These are phyloP conservation scores for Trametes versicolor DNA, from an alignment of 1,284 basidiomycete genomes.

Conservation along the genomic window DNA sequence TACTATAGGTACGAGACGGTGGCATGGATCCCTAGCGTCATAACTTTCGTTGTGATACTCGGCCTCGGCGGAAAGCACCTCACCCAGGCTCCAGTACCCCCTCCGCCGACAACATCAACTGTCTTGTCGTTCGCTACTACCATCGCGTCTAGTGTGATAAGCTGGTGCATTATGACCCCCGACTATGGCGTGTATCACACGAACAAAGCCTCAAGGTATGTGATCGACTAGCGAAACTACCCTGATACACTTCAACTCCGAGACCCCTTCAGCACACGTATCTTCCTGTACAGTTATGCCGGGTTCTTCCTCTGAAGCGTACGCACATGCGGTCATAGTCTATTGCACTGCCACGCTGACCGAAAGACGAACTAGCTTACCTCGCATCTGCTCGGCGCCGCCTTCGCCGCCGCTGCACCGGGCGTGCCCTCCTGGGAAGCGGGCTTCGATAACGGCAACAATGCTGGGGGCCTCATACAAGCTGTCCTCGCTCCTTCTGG, in stretches of 20 bases:
- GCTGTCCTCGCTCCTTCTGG: conserved; percentile 55
- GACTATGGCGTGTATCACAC: conserved; percentile 71
- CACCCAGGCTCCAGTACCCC: conserved; percentile 41
- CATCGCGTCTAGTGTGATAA: conserved; percentile 57
- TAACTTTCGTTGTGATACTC: conserved; percentile 73
- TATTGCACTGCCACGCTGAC: neutral
- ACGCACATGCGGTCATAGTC: conserved; percentile 41
- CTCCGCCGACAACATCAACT: conserved; percentile 43
- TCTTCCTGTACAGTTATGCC: conserved; percentile 73
- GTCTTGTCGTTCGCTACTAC: conserved; percentile 48
- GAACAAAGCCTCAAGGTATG: conserved; percentile 58
- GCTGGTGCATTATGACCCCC: conserved; percentile 66
- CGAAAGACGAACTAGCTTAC: conserved; percentile 50
- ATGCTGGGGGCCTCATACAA: conserved; percentile 61
- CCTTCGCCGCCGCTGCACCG: conserved; percentile 67
- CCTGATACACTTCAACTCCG: too few relatives aligned
- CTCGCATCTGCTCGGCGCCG: conserved; percentile 73
- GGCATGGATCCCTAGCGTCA: conserved; percentile 74
- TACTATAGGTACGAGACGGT: conserved; percentile 68
- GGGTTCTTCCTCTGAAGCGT: conserved; percentile 71
- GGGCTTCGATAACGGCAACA: conserved; percentile 64
- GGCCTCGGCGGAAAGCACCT: conserved; percentile 66
- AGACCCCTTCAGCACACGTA: conserved; percentile 50
- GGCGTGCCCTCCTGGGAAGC: conserved; percentile 67
- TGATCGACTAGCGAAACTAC: too few relatives aligned